Evolutionary conservation across 2,329 filamentous ascomycete species (phyloP).

Genomic region (Huntiella omanensis): DNA sequence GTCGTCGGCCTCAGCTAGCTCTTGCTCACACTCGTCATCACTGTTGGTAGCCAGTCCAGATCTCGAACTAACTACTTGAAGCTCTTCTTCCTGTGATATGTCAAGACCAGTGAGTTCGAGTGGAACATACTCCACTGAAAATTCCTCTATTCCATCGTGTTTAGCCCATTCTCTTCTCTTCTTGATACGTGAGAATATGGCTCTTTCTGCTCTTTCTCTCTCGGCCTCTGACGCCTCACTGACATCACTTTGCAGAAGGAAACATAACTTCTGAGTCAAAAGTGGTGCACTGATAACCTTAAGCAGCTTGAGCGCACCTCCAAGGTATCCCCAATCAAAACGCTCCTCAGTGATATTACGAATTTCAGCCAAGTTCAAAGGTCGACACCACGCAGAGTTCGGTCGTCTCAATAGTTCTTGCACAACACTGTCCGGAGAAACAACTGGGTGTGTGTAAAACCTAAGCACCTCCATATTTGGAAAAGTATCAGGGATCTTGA

Average conservation of each 20-base stretch:
- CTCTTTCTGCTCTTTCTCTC: conserved; percentile 25
- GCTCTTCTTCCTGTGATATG: conserved; percentile 39
- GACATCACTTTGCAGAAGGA: conserved; percentile 13
- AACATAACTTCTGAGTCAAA: conserved; percentile 38
- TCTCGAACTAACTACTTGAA: conserved; percentile 37
- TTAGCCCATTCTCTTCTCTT: conserved; percentile 49
- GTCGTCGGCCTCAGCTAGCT: conserved; percentile 16
- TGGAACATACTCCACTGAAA: conserved; percentile 64
- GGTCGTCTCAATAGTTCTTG: conserved; percentile 27
- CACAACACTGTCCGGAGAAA: conserved; percentile 45
- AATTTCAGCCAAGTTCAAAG: conserved; percentile 46
- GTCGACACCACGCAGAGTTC: conserved; percentile 39
- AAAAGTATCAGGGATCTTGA: conserved; percentile 63
- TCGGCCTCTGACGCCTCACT: conserved; percentile 15
- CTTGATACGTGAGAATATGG: conserved; percentile 46
- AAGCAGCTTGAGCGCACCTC: conserved; percentile 71
- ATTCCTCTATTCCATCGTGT: conserved; percentile 56
- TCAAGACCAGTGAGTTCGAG: conserved; percentile 61
- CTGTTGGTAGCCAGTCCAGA: conserved; percentile 41
- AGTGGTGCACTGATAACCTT: conserved; percentile 61
- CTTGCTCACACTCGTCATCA: conserved; percentile 42
- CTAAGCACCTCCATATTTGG: conserved; percentile 61
- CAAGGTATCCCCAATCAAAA: conserved; percentile 69
- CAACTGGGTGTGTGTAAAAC: conserved; percentile 75
- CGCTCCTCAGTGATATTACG: conserved; percentile 58